Evolutionary conservation across 495 filamentous ascomycete species (phyloP).

Genomic region (Xylaria acuta): DNA sequence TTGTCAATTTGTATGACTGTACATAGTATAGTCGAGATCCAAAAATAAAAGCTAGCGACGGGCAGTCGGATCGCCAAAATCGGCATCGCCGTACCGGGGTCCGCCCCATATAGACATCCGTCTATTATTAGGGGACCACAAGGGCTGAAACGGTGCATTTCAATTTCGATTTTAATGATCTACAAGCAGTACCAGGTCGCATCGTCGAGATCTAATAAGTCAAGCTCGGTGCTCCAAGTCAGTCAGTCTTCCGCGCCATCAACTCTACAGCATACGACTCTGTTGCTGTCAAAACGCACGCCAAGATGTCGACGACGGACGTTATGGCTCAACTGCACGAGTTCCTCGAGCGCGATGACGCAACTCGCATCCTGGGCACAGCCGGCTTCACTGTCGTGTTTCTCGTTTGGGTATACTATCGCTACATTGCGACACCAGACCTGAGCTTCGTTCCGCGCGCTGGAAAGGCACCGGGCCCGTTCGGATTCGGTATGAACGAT

Average conservation of each 20-base stretch:
- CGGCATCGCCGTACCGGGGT: conserved; percentile 28
- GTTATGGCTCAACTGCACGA: conserved; percentile 9
- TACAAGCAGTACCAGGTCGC: background rate
- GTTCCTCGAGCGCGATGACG: conserved; percentile 24
- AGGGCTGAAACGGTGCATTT: conserved; percentile 18
- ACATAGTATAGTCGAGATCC: conserved; percentile 21
- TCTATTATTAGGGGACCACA: conserved; percentile 28
- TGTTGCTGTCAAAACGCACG: conserved; percentile 6
- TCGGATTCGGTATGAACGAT: conserved; percentile 27
- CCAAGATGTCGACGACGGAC: conserved; percentile 17
- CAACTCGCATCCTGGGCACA: conserved; percentile 14
- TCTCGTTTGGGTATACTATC: conserved; percentile 23
- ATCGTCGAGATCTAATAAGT: conserved; percentile 23
- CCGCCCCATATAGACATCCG: conserved; percentile 21
- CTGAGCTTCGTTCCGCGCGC: conserved; percentile 26
- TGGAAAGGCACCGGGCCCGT: conserved; percentile 25
- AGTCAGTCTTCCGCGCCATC: background rate
- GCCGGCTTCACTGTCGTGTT: conserved; percentile 22
- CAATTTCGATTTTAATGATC: conserved; percentile 19
- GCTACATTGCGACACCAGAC: conserved; percentile 19
- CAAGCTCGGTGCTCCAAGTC: conserved; percentile 12
- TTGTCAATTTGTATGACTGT: conserved; percentile 30
- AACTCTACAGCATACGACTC: conserved; percentile 4
- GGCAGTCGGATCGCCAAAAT: conserved; percentile 27
- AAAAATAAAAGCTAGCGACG: conserved; percentile 25